phyloP scores from a whole-genome alignment of 148 eudicot genomes.

The Linanthus parryae region DNA sequence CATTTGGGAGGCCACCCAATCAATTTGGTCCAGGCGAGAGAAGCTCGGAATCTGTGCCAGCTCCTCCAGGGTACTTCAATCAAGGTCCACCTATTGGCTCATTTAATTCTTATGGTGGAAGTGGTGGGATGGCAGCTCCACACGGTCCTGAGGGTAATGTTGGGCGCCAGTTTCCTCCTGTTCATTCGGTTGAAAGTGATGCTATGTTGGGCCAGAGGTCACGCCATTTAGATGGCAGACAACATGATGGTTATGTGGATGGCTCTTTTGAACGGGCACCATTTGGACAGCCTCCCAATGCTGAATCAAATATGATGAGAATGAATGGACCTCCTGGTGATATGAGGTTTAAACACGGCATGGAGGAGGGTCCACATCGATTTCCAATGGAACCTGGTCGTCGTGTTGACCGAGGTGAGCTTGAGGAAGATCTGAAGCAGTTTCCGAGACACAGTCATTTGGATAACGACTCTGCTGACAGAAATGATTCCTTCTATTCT shows the following conservation, averaged over 20 bases:
- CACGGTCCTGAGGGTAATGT: slow-evolving; percentile 31
- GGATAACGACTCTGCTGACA: slow-evolving; percentile 32
- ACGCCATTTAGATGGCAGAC: slow-evolving; percentile 41
- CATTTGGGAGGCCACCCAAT: slow-evolving; percentile 34
- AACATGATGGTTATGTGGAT: slow-evolving; percentile 22
- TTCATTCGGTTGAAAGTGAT: slow-evolving; percentile 29
- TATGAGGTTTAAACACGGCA: slow-evolving; percentile 33
- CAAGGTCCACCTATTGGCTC: slow-evolving; percentile 31
- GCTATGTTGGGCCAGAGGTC: slow-evolving; percentile 34
- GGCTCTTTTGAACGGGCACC: slow-evolving; percentile 41
- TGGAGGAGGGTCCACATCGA: slow-evolving; percentile 38
- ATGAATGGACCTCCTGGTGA: slow-evolving; percentile 34
- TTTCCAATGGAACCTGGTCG: slow-evolving; percentile 29
- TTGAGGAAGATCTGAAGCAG: slow-evolving; percentile 38
- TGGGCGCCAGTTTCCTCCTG: slow-evolving; percentile 32
- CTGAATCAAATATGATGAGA: slow-evolving; percentile 29
- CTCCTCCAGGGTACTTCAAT: slow-evolving; percentile 28
- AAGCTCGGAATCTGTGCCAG: slow-evolving; percentile 21
- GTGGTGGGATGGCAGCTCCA: slow-evolving; percentile 34
- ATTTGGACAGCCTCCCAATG: slow-evolving; percentile 26
- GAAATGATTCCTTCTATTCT: slow-evolving; percentile 30
- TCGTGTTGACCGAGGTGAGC: slow-evolving; percentile 32
- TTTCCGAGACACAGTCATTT: slow-evolving; percentile 36
- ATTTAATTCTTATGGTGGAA: slow-evolving; percentile 34
- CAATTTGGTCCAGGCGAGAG: slow-evolving; percentile 25